A percentile compares a stretch with the other conserved stretches of the same genome.
These are phyloP conservation scores for Brassica juncea DNA, from an alignment of 345 rosid genomes.

Conservation along the genomic window DNA sequence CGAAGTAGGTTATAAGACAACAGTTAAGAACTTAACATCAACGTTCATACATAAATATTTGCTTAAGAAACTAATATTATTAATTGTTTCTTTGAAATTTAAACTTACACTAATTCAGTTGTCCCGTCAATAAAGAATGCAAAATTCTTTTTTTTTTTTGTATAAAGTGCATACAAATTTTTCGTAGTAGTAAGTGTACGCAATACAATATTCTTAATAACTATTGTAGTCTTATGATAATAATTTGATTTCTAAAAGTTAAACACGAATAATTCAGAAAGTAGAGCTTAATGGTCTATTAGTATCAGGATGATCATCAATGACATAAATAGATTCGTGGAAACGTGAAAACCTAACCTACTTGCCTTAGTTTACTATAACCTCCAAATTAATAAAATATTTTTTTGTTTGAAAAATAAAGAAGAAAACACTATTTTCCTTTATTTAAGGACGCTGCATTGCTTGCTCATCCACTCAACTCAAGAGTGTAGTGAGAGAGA, in stretches of 20 bases:
- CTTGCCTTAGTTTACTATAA: conserved; percentile 26
- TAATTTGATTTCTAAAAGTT: conserved; percentile 16
- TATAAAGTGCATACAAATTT: background rate
- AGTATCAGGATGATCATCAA: background rate
- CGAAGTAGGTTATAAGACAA: background rate
- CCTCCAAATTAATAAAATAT: background rate
- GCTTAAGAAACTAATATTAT: background rate
- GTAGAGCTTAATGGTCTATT: background rate
- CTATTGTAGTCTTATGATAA: conserved; percentile 8
- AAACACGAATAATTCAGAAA: conserved; percentile 14
- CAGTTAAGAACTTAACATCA: background rate
- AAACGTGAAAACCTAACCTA: conserved; percentile 23
- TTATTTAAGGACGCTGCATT: conserved; percentile 32
- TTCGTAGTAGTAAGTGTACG: background rate
- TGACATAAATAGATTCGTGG: background rate
- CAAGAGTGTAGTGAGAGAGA: conserved; percentile 25
- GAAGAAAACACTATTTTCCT: conserved; percentile 17
- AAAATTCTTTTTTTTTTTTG: background rate
- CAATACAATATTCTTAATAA: background rate
- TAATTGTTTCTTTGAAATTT: background rate
- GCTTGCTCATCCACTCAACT: conserved; percentile 33
- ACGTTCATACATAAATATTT: background rate
- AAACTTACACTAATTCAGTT: background rate
- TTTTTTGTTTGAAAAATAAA: background rate
- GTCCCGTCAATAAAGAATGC: background rate